phyloP scores from a whole-genome alignment of 495 filamentous ascomycete genomes.

The Tuber microsphaerosporum region DNA sequence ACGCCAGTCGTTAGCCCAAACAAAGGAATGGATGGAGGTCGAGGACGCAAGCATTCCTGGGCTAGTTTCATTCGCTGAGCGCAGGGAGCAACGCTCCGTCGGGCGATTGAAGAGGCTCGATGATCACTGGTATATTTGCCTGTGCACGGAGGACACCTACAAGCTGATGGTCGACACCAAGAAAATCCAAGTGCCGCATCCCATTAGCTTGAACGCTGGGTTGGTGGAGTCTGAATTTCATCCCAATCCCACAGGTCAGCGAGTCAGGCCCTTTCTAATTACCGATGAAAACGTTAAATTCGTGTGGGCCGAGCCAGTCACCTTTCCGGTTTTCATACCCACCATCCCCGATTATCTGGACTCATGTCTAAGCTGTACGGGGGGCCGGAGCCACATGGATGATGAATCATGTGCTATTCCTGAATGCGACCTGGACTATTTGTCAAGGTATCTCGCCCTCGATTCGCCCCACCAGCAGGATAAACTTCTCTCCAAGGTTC shows the following conservation, averaged over 20 bases:
- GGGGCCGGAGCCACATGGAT: neutral
- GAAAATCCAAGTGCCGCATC: neutral
- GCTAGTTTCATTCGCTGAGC: neutral
- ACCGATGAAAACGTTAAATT: neutral
- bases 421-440: neutral
- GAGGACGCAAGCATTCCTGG: neutral
- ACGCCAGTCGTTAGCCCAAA: neutral
- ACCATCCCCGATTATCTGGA: too few relatives aligned
- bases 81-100: neutral
- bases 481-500: neutral
- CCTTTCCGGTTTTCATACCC: too few relatives aligned
- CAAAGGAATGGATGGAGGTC: neutral
- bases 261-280: neutral
- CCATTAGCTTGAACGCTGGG: neutral
- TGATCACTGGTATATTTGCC: neutral
- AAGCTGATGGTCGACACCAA: neutral
- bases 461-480: neutral
- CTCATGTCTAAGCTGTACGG: neutral
- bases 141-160: neutral
- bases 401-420: neutral
- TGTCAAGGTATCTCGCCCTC: neutral
- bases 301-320: neutral
- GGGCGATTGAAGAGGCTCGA: neutral
- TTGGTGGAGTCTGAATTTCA: neutral
- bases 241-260: neutral